phyloP scores from a whole-genome alignment of 2,329 filamentous ascomycete genomes.

The Ceratocystis huliohia region DNA sequence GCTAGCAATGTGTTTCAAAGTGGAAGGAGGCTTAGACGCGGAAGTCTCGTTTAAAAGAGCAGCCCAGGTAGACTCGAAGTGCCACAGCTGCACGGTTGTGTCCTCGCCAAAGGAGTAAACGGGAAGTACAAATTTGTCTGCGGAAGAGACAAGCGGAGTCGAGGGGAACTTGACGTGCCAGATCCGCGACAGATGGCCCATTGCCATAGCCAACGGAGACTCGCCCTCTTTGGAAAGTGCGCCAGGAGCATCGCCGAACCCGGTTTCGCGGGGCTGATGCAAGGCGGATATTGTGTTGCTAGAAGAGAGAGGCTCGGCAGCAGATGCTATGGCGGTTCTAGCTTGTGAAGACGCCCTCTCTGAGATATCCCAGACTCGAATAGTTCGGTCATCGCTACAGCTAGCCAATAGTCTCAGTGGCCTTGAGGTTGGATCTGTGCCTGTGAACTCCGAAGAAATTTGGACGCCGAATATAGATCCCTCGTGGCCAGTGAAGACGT shows the following conservation, averaged over 20 bases:
- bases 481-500: conserved; percentile 58
- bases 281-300: conserved; percentile 26
- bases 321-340: not conserved
- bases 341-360: conserved; percentile 27
- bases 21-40: not conserved
- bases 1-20: conserved; percentile 41
- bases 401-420: conserved; percentile 60
- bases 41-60: not conserved
- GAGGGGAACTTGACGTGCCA: conserved; percentile 66
- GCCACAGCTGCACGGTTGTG: conserved; percentile 62
- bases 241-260: conserved; percentile 37
- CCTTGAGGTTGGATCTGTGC: conserved; percentile 27
- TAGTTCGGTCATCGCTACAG: conserved; percentile 88
- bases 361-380: conserved; percentile 76
- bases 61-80: conserved; percentile 29
- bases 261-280: conserved; percentile 42
- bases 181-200: conserved; percentile 81
- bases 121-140: conserved; percentile 29
- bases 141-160: conserved; percentile 21
- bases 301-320: conserved; percentile 22
- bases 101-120: conserved; percentile 80
- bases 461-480: conserved; percentile 86
- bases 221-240: conserved; percentile 8
- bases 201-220: conserved; percentile 52
- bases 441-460: conserved; percentile 48